Evolutionary conservation across 108 stramenopile genomes (phyloP).

Genomic region (Nitzschia palea): DNA sequence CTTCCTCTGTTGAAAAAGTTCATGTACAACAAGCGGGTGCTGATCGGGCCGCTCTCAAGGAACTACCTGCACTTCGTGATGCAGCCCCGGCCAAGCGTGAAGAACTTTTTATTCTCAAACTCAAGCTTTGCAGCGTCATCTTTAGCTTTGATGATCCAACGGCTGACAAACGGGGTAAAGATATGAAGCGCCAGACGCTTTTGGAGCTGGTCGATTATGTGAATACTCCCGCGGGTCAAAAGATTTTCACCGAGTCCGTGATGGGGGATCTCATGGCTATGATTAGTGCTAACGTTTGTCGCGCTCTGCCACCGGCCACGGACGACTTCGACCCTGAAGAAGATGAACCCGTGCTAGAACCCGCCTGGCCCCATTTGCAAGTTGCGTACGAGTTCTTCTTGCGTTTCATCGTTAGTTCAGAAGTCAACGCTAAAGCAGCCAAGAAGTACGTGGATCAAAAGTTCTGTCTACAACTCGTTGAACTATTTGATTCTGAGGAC

Average conservation of each 20-base stretch:
- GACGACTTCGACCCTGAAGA: conserved; percentile 99
- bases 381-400: conserved; percentile 99
- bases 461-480: conserved; percentile 95
- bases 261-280: conserved; percentile 90
- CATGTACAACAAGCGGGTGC: conserved; percentile 33
- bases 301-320: conserved; percentile 94
- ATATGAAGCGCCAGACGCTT: conserved; percentile 97
- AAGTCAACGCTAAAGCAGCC: conserved; percentile 98
- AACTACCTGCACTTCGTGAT: conserved; percentile 81
- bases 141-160: conserved; percentile 89
- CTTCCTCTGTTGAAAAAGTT: conserved; percentile 3
- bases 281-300: conserved; percentile 96
- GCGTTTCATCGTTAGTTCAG: conserved; percentile 93
- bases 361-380: conserved; percentile 98
- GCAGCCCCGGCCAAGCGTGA: conserved; percentile 82
- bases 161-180: conserved; percentile 84
- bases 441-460: conserved; percentile 97
- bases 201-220: conserved; percentile 98
- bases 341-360: conserved; percentile 98
- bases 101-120: conserved; percentile 84
- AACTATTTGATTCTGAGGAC: conserved; percentile 98
- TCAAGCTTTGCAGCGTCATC: conserved; percentile 83
- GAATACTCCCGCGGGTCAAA: conserved; percentile 97
- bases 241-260: conserved; percentile 95
- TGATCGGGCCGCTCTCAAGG: conserved; percentile 55